These are phyloP conservation scores for Cenchrus purpureus DNA, from an alignment of 176 grass and related monocot species.

Conservation along the genomic window DNA sequence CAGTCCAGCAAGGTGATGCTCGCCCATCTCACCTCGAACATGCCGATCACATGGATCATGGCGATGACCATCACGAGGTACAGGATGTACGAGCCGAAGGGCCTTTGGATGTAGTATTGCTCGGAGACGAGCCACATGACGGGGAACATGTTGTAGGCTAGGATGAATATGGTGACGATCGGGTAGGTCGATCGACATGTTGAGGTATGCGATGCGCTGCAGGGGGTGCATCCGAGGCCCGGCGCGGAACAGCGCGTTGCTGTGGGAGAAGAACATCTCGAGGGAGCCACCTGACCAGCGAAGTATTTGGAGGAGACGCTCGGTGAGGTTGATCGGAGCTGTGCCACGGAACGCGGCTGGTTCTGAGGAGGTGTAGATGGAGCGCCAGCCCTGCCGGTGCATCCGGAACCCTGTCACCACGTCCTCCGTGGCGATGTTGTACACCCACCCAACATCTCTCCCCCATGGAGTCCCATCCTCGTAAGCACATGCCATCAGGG, in stretches of 20 bases:
- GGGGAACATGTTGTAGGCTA: conserved; percentile 56
- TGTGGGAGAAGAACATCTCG: conserved; percentile 63
- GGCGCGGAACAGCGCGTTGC: conserved; percentile 41
- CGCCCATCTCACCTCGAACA: conserved; percentile 56
- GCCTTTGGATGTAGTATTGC: conserved; percentile 50
- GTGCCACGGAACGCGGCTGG: conserved; percentile 54
- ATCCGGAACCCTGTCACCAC: conserved; percentile 58
- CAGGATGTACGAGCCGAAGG: conserved; percentile 40
- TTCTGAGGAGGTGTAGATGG: conserved; percentile 43
- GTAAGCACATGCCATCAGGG: conserved; percentile 45
- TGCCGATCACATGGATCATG: conserved; percentile 50
- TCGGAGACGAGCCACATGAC: conserved; percentile 52
- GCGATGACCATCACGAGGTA: conserved; percentile 37
- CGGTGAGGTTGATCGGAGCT: conserved; percentile 55
- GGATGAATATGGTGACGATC: conserved; percentile 49
- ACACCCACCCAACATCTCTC: conserved; percentile 50
- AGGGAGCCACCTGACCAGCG: conserved; percentile 51
- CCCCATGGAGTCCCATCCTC: conserved; percentile 47
- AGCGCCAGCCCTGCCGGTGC: conserved; percentile 56
- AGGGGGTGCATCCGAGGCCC: conserved; percentile 29
- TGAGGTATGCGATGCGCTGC: conserved; percentile 49
- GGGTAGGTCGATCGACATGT: conserved; percentile 59
- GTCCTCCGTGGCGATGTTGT: conserved; percentile 61
- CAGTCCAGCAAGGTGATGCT: conserved; percentile 51
- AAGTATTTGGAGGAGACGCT: conserved; percentile 53